These are phyloP conservation scores for Clarkia xantiana DNA, from an alignment of 345 rosid species.

Conservation along the genomic window DNA sequence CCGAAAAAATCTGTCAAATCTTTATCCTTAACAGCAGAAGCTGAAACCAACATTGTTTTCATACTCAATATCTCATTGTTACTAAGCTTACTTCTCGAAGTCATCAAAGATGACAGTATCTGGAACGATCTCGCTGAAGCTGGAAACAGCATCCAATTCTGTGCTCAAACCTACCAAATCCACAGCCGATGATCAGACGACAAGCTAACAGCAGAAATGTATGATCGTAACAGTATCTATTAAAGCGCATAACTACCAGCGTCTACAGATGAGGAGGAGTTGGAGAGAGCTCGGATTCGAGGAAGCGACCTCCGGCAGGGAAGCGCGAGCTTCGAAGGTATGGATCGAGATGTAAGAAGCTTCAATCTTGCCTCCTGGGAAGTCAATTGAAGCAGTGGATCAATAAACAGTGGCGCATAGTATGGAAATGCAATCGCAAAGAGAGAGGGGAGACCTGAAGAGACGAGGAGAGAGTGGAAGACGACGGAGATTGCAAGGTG, in stretches of 20 bases:
- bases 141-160: conserved; percentile 76
- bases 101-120: conserved; percentile 90
- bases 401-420: neutral
- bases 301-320: conserved; percentile 28
- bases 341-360: conserved; percentile 14
- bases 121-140: conserved; percentile 83
- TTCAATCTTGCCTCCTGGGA: conserved; percentile 27
- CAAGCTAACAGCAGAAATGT: conserved; percentile 2
- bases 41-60: no score
- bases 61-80: no score
- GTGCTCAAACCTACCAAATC: conserved; percentile 26
- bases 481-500: conserved; percentile 77
- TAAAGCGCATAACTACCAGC: conserved; percentile 17
- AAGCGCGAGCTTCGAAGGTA: conserved; percentile 26
- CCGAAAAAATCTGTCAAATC: no score
- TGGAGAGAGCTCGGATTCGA: conserved; percentile 28
- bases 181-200: neutral
- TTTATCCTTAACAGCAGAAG: no score
- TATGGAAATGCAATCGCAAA: neutral
- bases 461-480: conserved; percentile 29
- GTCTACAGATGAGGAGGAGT: conserved; percentile 41
- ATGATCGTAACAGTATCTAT: neutral
- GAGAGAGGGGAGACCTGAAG: conserved; percentile 17
- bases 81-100: conserved; percentile 49
- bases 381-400: neutral